These are phyloP conservation scores for Oropetium thomaeum DNA, from an alignment of 176 grass and related monocot species.

Conservation along the genomic window DNA sequence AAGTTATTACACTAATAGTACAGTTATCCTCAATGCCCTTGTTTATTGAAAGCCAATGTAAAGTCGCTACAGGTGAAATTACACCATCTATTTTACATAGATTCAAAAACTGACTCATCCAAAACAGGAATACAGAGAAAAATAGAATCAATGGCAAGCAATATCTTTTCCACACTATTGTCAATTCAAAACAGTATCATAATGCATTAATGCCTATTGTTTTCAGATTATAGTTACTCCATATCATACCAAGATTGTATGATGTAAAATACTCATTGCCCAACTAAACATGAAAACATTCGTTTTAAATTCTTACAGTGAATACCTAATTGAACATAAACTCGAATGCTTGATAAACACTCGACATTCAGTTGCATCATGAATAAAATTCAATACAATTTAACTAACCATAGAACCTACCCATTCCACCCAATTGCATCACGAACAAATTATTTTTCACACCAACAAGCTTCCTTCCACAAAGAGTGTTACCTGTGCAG, in stretches of 20 bases:
- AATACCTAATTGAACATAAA: not conserved
- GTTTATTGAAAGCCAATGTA: not conserved
- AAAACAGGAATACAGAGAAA: not conserved
- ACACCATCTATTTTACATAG: not conserved
- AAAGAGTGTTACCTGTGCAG: conserved; percentile 55
- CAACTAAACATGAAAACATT: not conserved
- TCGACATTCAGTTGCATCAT: not conserved
- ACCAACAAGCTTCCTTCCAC: too few relatives aligned
- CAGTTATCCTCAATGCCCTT: not conserved
- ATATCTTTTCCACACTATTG: not conserved
- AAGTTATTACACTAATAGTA: not conserved
- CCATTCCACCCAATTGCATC: not conserved
- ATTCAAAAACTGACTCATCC: not conserved
- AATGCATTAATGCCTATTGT: not conserved
- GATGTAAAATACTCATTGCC: not conserved
- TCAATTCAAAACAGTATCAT: not conserved
- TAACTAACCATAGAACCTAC: not conserved
- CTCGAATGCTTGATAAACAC: not conserved
- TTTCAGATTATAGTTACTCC: not conserved
- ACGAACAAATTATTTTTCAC: too few relatives aligned
- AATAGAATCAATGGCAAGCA: not conserved
- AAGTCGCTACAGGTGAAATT: not conserved
- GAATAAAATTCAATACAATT: not conserved
- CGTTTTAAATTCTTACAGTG: not conserved
- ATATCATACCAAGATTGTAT: not conserved